Evolutionary conservation across 305 asterid species (phyloP).

Genomic region (Rubia occidens): DNA sequence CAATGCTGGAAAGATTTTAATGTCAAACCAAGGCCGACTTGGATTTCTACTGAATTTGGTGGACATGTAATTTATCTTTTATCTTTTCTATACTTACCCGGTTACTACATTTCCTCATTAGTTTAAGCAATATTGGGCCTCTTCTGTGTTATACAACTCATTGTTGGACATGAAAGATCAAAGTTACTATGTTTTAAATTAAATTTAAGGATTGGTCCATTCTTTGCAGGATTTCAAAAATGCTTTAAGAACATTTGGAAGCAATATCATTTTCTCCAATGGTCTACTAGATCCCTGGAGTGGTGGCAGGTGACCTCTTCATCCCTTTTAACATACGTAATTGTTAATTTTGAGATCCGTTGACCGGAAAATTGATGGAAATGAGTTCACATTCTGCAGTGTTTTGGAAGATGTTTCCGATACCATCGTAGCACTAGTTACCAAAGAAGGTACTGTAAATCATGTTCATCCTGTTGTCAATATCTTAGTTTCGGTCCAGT

Average conservation of each 20-base stretch:
- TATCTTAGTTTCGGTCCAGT: background rate
- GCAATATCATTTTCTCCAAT: conserved; percentile 86
- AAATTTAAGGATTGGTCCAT: conserved; percentile 7
- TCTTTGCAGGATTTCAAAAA: conserved; percentile 48
- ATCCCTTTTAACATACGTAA: background rate
- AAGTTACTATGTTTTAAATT: background rate
- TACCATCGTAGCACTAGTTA: conserved; percentile 58
- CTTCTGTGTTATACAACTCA: background rate
- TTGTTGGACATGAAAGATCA: background rate
- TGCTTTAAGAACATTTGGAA: conserved; percentile 55
- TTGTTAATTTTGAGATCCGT: conserved; percentile 4
- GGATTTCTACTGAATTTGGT: conserved; percentile 88
- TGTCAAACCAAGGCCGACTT: conserved; percentile 74
- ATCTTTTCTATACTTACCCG: background rate
- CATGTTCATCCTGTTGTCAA: background rate
- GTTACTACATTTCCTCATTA: background rate
- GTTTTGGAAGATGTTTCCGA: conserved; percentile 74
- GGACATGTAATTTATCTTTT: conserved; percentile 54
- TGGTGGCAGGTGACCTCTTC: conserved; percentile 67
- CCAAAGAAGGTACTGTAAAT: conserved; percentile 42
- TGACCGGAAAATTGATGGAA: conserved; percentile 11
- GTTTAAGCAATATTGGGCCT: background rate
- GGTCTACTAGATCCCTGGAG: conserved; percentile 96
- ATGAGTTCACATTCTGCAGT: conserved; percentile 33
- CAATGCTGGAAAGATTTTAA: conserved; percentile 49